A percentile compares a stretch with the other conserved stretches of the same genome.
Evolutionary conservation across 2,329 filamentous ascomycete species (phyloP).

Genomic region (Fusarium sacchari): DNA sequence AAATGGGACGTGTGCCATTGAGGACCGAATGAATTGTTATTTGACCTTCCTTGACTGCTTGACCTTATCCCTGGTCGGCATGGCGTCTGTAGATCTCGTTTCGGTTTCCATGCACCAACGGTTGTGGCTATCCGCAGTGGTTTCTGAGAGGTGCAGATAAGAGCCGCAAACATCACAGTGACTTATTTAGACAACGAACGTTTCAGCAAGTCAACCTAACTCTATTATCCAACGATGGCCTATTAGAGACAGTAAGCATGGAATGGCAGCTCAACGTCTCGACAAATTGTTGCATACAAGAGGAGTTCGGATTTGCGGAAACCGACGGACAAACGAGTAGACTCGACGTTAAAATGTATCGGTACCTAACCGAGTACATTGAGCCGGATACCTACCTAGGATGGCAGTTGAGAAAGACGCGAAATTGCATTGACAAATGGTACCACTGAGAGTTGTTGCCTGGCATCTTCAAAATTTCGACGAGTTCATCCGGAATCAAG

Average conservation of each 20-base stretch:
- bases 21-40: slow-evolving; percentile 9
- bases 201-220: slow-evolving; percentile 16
- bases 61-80: slow-evolving; percentile 34
- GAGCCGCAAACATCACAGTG: slow-evolving; percentile 34
- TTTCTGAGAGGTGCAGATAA: slow-evolving; percentile 23
- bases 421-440: slow-evolving; percentile 40
- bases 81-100: slow-evolving; percentile 33
- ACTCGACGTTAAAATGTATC: slow-evolving; percentile 28
- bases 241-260: slow-evolving; percentile 4
- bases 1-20: slow-evolving; percentile 19
- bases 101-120: slow-evolving; percentile 36
- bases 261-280: slow-evolving; percentile 26
- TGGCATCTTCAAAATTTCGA: not conserved
- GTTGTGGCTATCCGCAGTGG: slow-evolving; percentile 26
- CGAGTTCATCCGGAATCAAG: not conserved
- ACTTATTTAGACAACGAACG: slow-evolving; percentile 11
- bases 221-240: slow-evolving; percentile 22
- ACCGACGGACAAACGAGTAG: slow-evolving; percentile 37
- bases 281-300: slow-evolving; percentile 8
- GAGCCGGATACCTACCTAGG: not conserved
- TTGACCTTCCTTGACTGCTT: not conserved
- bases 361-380: slow-evolving; percentile 39
- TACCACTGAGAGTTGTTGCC: not conserved
- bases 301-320: slow-evolving; percentile 33
- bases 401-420: slow-evolving; percentile 32